phyloP scores from a whole-genome alignment of 1,284 basidiomycete genomes.

The Phylloporus sp. region DNA sequence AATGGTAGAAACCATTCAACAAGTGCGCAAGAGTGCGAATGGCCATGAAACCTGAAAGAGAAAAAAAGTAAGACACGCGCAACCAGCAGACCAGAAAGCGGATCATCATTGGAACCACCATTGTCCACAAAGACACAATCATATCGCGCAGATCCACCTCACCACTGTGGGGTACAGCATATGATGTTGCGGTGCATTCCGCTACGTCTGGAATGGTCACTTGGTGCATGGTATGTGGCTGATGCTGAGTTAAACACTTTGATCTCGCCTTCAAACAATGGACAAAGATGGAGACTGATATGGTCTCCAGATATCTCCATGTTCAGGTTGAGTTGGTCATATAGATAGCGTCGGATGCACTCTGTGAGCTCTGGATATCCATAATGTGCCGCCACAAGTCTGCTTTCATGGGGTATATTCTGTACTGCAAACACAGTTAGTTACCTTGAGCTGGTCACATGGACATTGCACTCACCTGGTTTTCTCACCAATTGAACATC shows the following conservation, averaged over 20 bases:
- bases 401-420: no score
- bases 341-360: not conserved
- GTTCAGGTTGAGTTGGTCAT: not conserved
- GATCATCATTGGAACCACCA: constrained; percentile 3
- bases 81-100: not conserved
- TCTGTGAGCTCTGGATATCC: not conserved
- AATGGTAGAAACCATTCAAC: constrained; percentile 1
- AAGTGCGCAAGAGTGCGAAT: not conserved
- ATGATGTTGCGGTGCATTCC: constrained; percentile 43
- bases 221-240: constrained; percentile 30
- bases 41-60: not conserved
- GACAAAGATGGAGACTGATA: not conserved
- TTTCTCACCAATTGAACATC: constrained; percentile 3
- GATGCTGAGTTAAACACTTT: not conserved
- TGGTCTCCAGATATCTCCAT: not conserved
- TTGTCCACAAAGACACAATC: constrained; percentile 40
- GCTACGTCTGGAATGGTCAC: constrained; percentile 35
- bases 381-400: no score
- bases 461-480: not conserved
- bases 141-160: constrained; percentile 11
- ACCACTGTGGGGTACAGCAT: constrained; percentile 33
- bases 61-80: not conserved
- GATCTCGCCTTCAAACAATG: not conserved
- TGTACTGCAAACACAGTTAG: not conserved
- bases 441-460: no score